A percentile compares a stretch with the other conserved stretches of the same genome.
Evolutionary conservation across 1,139 yeast genomes (phyloP).

Genomic region (Wickerhamiella pararugosa): DNA sequence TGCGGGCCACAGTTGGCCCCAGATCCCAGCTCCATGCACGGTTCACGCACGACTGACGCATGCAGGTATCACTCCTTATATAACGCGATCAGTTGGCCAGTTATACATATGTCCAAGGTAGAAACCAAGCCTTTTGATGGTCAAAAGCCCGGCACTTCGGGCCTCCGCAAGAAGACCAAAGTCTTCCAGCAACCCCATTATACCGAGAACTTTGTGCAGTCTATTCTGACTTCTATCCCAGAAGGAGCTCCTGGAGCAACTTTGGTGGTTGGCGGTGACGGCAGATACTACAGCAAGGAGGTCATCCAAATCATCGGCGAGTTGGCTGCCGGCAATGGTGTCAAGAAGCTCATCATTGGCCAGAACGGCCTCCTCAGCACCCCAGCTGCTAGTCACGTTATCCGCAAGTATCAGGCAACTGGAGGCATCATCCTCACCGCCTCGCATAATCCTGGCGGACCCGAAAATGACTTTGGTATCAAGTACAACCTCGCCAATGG

Average conservation of each 20-base stretch:
- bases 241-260: constrained; percentile 67
- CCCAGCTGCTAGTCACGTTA: constrained; percentile 90
- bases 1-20: too few relatives aligned
- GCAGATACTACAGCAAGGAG: constrained; percentile 74
- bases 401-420: constrained; percentile 62
- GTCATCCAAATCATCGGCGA: constrained; percentile 70
- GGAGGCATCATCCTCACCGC: constrained; percentile 97
- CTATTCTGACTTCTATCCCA: constrained; percentile 74
- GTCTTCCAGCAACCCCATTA: constrained; percentile 72
- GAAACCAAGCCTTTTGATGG: constrained; percentile 66
- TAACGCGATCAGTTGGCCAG: too few relatives aligned
- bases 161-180: constrained; percentile 77
- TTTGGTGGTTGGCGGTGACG: constrained; percentile 93
- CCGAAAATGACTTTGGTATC: constrained; percentile 81
- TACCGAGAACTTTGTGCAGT: constrained; percentile 88
- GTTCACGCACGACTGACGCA: too few relatives aligned
- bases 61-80: too few relatives aligned
- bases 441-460: constrained; percentile 98
- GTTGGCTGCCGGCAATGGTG: constrained; percentile 87
- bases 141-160: constrained; percentile 97
- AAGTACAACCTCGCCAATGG: constrained; percentile 92
- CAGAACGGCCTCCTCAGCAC: constrained; percentile 80
- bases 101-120: constrained; percentile 1
- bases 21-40: too few relatives aligned
- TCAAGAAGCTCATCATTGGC: constrained; percentile 70